Evolutionary conservation across 352 stramenopile genomes (phyloP).

Genomic region (Elongisporangium undulatum): DNA sequence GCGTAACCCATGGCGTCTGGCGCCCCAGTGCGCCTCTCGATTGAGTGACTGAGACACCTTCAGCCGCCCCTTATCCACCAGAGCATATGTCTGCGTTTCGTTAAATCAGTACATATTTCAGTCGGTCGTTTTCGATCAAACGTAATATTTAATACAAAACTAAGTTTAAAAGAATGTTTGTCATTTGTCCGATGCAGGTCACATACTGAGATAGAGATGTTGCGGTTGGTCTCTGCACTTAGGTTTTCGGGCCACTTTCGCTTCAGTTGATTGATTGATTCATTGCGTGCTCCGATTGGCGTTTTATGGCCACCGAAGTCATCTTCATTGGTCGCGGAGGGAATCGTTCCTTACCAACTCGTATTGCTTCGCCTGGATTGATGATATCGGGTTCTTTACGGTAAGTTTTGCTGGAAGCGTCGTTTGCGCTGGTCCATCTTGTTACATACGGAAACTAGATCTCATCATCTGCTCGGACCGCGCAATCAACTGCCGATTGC

Average conservation of each 20-base stretch:
- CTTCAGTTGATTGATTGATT: background rate
- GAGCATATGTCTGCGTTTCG: too few species aligned
- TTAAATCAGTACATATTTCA: background rate
- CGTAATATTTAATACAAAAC: background rate
- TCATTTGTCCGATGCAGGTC: background rate
- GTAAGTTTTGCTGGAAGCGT: background rate
- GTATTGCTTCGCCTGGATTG: background rate
- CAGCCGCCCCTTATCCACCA: too few species aligned
- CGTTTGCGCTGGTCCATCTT: background rate
- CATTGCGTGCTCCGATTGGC: background rate
- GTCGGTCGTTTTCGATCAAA: background rate
- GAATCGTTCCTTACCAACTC: background rate
- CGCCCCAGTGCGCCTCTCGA: background rate
- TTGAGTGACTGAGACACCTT: too few species aligned
- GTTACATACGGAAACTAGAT: background rate
- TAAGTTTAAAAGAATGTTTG: background rate
- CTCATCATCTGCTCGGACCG: background rate
- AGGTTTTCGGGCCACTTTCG: background rate
- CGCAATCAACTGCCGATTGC: background rate
- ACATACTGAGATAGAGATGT: background rate
- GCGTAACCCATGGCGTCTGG: background rate
- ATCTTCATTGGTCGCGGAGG: background rate
- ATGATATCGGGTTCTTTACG: background rate
- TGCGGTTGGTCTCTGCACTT: background rate
- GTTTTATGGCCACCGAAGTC: background rate